A percentile compares a stretch with the other conserved stretches of the same genome.
Evolutionary conservation across 208 protist species (phyloP).

Genomic region (Trypanosoma rangeli): DNA sequence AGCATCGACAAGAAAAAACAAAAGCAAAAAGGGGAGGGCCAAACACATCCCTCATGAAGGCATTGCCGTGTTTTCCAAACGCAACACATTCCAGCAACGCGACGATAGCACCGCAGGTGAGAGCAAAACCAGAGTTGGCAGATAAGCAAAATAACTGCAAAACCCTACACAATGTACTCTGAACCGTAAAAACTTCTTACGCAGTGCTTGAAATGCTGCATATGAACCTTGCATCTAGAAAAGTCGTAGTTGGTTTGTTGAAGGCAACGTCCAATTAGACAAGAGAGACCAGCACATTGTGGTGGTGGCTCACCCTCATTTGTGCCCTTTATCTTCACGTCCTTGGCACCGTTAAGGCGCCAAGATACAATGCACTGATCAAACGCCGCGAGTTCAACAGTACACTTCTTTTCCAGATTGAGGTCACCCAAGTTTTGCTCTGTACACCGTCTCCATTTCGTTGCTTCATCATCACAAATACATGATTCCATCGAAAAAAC

Average conservation of each 20-base stretch:
- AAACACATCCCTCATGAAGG: too few species aligned
- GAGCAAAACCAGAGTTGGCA: too few species aligned
- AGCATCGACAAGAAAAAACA: neutral
- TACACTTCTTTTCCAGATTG: slow-evolving; percentile 39
- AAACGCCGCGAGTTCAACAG: slow-evolving; percentile 35
- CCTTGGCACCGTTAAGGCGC: slow-evolving; percentile 41
- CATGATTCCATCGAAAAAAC: slow-evolving; percentile 34
- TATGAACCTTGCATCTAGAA: slow-evolving; percentile 61
- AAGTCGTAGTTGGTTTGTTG: slow-evolving; percentile 78
- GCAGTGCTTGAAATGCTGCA: slow-evolving; percentile 80
- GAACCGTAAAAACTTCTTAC: slow-evolving; percentile 76
- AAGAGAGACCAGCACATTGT: slow-evolving; percentile 77
- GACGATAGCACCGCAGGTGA: too few species aligned
- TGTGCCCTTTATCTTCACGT: slow-evolving; percentile 55
- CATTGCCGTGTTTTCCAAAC: too few species aligned
- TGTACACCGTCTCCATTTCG: slow-evolving; percentile 57
- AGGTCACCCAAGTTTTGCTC: slow-evolving; percentile 49
- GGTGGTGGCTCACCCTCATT: slow-evolving; percentile 76
- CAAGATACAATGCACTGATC: slow-evolving; percentile 59
- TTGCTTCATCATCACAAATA: slow-evolving; percentile 65
- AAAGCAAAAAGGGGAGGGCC: too few species aligned
- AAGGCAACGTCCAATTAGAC: slow-evolving; percentile 70
- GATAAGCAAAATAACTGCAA: neutral
- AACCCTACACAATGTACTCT: slow-evolving; percentile 49
- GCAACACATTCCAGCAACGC: too few species aligned